phyloP scores from a whole-genome alignment of 1,284 basidiomycete genomes.

The Fomitopsis palustris region DNA sequence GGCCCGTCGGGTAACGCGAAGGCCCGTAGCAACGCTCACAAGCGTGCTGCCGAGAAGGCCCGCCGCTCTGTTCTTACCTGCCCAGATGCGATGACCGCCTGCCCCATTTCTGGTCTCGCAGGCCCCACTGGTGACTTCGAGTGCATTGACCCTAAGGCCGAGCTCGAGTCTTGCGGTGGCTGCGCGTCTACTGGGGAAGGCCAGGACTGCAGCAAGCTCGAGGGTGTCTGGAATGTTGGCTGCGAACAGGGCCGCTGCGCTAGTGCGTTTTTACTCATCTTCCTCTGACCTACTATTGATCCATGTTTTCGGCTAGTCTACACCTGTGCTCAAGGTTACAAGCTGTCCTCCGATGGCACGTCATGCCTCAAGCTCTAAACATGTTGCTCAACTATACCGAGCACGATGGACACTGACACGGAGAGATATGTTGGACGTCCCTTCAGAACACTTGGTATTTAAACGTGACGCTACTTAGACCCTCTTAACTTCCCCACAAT shows the following conservation, averaged over 20 bases:
- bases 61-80: conserved; percentile 42
- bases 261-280: conserved; percentile 39
- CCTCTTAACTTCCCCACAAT: conserved; percentile 2
- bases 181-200: conserved; percentile 62
- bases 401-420: neutral
- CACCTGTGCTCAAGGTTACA: conserved; percentile 56
- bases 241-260: conserved; percentile 58
- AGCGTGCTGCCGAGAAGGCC: conserved; percentile 32
- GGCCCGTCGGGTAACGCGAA: conserved; percentile 27
- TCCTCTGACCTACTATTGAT: conserved; percentile 1
- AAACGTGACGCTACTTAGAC: neutral
- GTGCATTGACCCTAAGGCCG: conserved; percentile 53
- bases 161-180: conserved; percentile 71
- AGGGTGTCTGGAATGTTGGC: conserved; percentile 62
- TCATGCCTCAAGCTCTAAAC: conserved; percentile 48
- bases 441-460: neutral
- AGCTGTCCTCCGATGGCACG: conserved; percentile 43
- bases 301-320: conserved; percentile 40
- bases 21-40: conserved; percentile 19
- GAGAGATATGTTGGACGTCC: neutral
- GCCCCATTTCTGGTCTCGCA: conserved; percentile 46
- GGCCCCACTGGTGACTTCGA: conserved; percentile 48
- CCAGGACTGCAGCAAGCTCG: conserved; percentile 67
- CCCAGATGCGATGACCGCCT: conserved; percentile 56
- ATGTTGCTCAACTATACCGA: neutral